Evolutionary conservation across 768 basidiomycete species (phyloP).

Genomic region (Russula sp.): DNA sequence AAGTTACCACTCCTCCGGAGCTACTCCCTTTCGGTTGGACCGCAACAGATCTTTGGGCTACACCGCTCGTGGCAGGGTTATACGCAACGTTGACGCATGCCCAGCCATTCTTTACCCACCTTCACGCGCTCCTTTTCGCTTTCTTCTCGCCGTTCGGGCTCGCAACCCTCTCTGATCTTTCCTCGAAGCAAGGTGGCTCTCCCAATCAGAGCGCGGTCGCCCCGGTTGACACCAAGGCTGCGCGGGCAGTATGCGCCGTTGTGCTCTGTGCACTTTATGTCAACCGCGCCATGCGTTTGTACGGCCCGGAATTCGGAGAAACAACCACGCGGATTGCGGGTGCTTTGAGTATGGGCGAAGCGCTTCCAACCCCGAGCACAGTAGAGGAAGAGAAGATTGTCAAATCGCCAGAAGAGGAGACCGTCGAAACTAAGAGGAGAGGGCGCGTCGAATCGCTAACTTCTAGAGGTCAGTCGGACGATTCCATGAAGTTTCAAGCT

Average conservation of each 20-base stretch:
- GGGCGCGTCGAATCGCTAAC: conserved; percentile 3
- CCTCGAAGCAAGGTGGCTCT: not conserved
- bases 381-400: not conserved
- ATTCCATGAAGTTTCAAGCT: not conserved
- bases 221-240: conserved; percentile 55
- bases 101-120: conserved; percentile 58
- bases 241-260: conserved; percentile 66
- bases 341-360: not conserved
- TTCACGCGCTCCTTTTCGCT: conserved; percentile 19
- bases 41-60: conserved; percentile 79
- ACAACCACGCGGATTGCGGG: not conserved
- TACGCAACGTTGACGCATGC: conserved; percentile 83
- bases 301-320: conserved; percentile 29
- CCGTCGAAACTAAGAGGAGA: not conserved
- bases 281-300: conserved; percentile 61
- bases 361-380: not conserved
- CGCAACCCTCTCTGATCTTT: conserved; percentile 8
- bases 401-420: conserved; percentile 6
- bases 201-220: conserved; percentile 27
- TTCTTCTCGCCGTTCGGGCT: conserved; percentile 22
- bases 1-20: conserved; percentile 72
- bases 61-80: conserved; percentile 67
- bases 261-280: conserved; percentile 58
- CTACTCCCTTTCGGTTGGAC: conserved; percentile 82
- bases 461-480: conserved; percentile 5